Conservation (phyloP, 1,284 basidiomycete species). For the Limonomyces culmigenus region DNA sequence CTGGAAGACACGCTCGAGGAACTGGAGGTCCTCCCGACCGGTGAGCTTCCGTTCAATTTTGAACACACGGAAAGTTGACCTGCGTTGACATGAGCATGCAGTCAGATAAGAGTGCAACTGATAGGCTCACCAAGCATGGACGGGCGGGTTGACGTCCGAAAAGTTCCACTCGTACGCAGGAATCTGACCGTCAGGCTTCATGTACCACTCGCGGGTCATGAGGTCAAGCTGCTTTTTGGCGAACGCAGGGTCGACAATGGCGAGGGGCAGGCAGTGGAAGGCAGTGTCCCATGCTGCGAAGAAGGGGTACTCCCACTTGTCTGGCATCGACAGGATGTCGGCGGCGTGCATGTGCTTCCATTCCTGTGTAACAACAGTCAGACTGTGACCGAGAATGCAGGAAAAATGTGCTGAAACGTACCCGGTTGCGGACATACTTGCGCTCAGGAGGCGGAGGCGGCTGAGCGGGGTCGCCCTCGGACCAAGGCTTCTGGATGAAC, state of each 20-base stretch:
- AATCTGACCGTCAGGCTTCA: conserved; percentile 95
- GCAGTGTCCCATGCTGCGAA: conserved; percentile 93
- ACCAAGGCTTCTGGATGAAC: conserved; percentile 93
- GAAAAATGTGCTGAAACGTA: conserved; percentile 15
- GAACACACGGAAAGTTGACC: conserved; percentile 93
- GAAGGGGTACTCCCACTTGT: conserved; percentile 99
- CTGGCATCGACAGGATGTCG: conserved; percentile 96
- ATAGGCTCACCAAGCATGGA: conserved; percentile 71
- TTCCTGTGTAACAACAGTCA: conserved; percentile 29
- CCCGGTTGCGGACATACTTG: conserved; percentile 74
- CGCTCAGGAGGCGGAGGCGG: conserved; percentile 86
- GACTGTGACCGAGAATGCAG: not conserved
- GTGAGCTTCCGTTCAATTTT: conserved; percentile 95
- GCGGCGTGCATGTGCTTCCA: conserved; percentile 94
- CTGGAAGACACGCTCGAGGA: conserved; percentile 96
- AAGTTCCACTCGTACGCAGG: conserved; percentile 99
- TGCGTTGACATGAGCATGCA: conserved; percentile 10
- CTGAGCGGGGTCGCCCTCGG: conserved; percentile 88
- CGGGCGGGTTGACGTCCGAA: conserved; percentile 90
- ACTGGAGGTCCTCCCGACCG: conserved; percentile 79
- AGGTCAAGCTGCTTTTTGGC: conserved; percentile 96
- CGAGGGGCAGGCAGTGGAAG: conserved; percentile 95
- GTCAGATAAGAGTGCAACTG: not conserved
- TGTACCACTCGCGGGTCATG: conserved; percentile 96
- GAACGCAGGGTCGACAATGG: conserved; percentile 86